Conservation (phyloP, 2,329 filamentous ascomycete species). For the Alternaria gaisen region DNA sequence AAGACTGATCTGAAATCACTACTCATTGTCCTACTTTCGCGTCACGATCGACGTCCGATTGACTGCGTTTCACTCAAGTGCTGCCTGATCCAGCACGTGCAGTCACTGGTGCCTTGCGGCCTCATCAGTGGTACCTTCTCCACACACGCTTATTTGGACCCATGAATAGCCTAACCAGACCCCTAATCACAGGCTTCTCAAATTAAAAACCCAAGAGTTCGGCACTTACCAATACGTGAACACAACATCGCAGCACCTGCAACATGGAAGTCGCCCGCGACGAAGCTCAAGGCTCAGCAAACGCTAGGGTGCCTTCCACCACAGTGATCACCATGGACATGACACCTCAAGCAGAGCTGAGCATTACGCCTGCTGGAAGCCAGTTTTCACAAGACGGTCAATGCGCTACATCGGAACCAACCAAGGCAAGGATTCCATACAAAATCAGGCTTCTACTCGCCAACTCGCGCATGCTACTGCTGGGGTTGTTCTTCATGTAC, state of each 20-base stretch:
- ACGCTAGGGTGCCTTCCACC: background rate
- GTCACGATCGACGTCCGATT: background rate
- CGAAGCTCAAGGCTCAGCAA: background rate
- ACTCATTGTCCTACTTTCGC: background rate
- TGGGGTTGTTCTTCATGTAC: constrained; percentile 17
- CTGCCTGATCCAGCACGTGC: constrained; percentile 6
- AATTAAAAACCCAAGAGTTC: background rate
- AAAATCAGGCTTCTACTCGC: constrained; percentile 4
- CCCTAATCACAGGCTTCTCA: background rate
- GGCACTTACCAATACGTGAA: background rate
- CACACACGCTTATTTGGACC: background rate
- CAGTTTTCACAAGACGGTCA: background rate
- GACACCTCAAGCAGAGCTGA: background rate
- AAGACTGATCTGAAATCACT: background rate
- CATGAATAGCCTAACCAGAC: background rate
- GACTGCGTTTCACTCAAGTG: background rate
- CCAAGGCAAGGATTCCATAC: background rate
- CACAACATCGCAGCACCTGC: background rate
- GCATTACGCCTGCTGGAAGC: background rate
- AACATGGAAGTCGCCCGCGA: background rate
- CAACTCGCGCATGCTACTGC: constrained; percentile 11
- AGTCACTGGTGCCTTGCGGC: background rate
- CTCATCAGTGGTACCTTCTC: background rate
- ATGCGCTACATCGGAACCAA: background rate
- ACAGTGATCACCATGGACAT: background rate